Conservation (phyloP, 78 protist genomes). For the Monosiga brevicollis region DNA sequence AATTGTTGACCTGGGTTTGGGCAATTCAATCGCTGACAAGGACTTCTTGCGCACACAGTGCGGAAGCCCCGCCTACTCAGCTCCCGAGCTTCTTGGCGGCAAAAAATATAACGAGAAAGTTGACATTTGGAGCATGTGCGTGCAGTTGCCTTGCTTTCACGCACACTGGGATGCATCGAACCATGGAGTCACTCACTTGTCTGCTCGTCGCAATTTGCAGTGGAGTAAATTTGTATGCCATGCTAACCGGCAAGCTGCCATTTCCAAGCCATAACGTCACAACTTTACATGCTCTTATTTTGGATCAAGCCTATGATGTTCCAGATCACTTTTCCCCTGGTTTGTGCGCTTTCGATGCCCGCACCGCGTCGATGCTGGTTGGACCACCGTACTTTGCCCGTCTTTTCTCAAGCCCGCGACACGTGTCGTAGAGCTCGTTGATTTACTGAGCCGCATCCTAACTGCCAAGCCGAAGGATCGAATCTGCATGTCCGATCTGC, state of each 20-base stretch:
- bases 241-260: slow-evolving; percentile 39
- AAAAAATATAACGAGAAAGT: slow-evolving; percentile 1
- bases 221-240: slow-evolving; percentile 36
- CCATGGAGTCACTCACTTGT: background rate
- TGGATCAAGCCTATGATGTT: background rate
- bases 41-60: slow-evolving; percentile 57
- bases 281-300: background rate
- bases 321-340: background rate
- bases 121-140: slow-evolving; percentile 77
- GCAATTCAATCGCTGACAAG: slow-evolving; percentile 41
- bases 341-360: background rate
- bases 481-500: background rate
- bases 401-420: background rate
- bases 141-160: slow-evolving; percentile 21
- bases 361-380: background rate
- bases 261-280: slow-evolving; percentile 29
- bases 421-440: background rate
- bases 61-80: slow-evolving; percentile 76
- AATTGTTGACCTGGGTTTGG: slow-evolving; percentile 61
- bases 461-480: background rate
- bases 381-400: background rate
- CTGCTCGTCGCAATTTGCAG: background rate
- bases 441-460: background rate
- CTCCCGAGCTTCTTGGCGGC: slow-evolving; percentile 61
- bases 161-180: background rate